Evolutionary conservation across 768 basidiomycete genomes (phyloP).

Genomic region (Boletus pseudopeckii): DNA sequence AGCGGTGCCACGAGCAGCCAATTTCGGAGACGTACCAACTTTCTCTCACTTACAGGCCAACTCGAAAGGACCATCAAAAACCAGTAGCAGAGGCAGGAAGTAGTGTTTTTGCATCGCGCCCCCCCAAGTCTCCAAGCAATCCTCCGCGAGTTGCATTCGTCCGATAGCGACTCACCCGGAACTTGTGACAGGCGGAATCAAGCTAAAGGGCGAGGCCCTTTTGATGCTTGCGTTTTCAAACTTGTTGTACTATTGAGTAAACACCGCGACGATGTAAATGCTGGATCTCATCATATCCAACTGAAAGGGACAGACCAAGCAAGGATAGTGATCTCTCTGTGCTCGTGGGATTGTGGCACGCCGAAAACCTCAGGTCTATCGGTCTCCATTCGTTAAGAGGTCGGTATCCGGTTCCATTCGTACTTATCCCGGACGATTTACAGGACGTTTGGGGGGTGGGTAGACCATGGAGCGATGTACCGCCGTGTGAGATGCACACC

Average conservation of each 20-base stretch:
- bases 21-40: neutral
- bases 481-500: no score
- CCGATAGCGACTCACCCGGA: neutral
- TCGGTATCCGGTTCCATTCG: no score
- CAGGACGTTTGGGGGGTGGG: no score
- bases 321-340: neutral
- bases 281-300: neutral
- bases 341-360: neutral
- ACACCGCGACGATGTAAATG: neutral
- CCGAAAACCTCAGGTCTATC: neutral
- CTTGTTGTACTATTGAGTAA: neutral
- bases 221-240: neutral
- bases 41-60: no score
- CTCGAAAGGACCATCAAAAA: neutral
- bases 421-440: no score
- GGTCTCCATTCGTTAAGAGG: neutral
- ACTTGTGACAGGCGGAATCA: neutral
- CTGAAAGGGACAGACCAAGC: neutral
- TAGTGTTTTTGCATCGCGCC: no score
- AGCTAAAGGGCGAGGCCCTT: accelerated
- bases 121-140: no score
- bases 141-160: no score
- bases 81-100: no score
- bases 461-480: no score
- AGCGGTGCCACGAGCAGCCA: neutral